phyloP scores from a whole-genome alignment of 768 basidiomycete genomes.

The Crepidotus variabilis region DNA sequence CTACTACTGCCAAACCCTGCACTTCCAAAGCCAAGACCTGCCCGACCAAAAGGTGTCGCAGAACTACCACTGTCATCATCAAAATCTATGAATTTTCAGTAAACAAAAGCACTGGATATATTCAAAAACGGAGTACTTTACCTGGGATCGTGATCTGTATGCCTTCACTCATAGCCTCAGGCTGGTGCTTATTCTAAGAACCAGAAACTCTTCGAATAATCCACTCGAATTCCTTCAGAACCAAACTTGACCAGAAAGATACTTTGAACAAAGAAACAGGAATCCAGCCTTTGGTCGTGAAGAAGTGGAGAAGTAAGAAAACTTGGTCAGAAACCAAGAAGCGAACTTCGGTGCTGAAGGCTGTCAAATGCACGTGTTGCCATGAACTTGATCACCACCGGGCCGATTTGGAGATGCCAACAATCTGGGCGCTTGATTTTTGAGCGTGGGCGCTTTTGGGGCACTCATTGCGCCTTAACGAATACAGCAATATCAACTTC shows the following conservation, averaged over 20 bases:
- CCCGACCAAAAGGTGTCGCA: constrained; percentile 70
- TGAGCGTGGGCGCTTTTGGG: neutral
- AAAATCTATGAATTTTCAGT: constrained; percentile 50
- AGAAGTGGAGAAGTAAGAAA: neutral
- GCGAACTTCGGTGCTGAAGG: neutral
- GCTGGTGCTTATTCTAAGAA: no score
- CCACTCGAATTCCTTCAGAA: no score
- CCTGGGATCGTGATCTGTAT: constrained; percentile 69
- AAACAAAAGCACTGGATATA: constrained; percentile 2
- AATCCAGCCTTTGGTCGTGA: neutral
- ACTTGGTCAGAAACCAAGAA: neutral
- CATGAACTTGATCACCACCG: neutral
- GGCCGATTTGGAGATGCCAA: neutral
- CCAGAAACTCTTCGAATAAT: no score
- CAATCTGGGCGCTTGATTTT: neutral
- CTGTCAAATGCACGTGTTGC: neutral
- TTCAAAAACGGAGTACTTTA: constrained; percentile 20
- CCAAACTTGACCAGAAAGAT: no score
- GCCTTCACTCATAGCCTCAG: constrained; percentile 40
- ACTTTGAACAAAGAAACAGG: neutral
- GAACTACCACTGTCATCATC: constrained; percentile 68
- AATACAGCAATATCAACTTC: no score
- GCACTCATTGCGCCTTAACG: no score
- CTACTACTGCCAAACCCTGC: constrained; percentile 17
- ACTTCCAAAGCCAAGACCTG: constrained; percentile 41